Base-by-base conservation (phyloP, 2,329 filamentous ascomycete species). In the Colletotrichum sp. region DNA sequence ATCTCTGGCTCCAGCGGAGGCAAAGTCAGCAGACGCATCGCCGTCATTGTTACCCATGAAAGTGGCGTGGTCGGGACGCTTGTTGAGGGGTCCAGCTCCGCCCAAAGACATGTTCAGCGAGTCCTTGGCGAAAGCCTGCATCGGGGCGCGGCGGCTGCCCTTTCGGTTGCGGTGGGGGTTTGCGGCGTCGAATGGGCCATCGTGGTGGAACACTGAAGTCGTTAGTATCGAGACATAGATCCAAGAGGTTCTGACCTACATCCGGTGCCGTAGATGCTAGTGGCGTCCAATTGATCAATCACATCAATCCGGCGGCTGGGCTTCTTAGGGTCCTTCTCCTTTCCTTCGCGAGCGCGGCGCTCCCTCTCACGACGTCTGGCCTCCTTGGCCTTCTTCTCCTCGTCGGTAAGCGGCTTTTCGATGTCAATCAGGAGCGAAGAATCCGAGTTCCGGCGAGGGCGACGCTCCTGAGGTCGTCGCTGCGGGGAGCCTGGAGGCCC, bases 281-380 rank as follows among this genome's bases (percentile, higher is more conserved):
- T 98, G 77, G 97, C 96, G 87, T 98, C 97, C 78, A 99, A 88
- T 84, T 98, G 96, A 86, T 99, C 97, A 81, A 99, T 98, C 61
- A 98, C 91, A 83, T 99, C 97, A 78, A 98, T 85, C 79, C 89
- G 90, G 69, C 87, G 84, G 79, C 85, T 89, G 15, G 86, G 83
- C 65, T 85, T 84, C 74, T 89, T 89, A 13, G 85, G 80, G 80
- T 89, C 88, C 79, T 86, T 89, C 75, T 89, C 89, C 74, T 84
- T 82, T 30, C 78, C 78, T 75, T 91, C 89, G 48, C 89, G 88
- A 75, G 91, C 85, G 55, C 88, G 86, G 78, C 86, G 84, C 78
- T 88, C 86, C 64, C 88, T 87, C 72, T 91, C 90, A 60, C 90
- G 89, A 27, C 92, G 90, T 75, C 84, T 83, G 63, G 81, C 78